Percentiles rank a stretch among this genome's conserved stretches.
Evolutionary conservation across 2,329 filamentous ascomycete genomes (phyloP).

Genomic region (Exophiala lecanii-corni): DNA sequence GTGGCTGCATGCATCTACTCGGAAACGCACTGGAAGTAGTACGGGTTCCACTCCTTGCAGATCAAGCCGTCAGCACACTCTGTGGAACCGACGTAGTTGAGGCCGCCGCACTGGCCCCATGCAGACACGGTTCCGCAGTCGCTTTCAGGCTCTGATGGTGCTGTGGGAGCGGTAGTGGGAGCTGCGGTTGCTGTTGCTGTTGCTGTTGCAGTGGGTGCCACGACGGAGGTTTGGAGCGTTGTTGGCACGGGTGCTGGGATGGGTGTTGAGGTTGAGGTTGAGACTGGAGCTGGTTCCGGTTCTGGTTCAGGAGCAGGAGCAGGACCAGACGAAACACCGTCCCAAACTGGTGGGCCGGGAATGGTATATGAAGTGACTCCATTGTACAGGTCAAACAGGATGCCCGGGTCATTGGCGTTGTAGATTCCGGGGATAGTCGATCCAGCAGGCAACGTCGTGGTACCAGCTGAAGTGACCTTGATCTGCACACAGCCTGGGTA

Average conservation of each 20-base stretch:
- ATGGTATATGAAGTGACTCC: slow-evolving; percentile 23
- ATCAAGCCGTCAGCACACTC: slow-evolving; percentile 35
- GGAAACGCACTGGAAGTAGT: slow-evolving; percentile 44
- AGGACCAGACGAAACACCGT: slow-evolving; percentile 3
- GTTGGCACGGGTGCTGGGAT: background rate
- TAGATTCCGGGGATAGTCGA: slow-evolving; percentile 29
- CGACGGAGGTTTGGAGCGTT: background rate
- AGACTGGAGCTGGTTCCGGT: background rate
- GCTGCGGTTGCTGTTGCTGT: slow-evolving; percentile 7
- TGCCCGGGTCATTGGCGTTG: slow-evolving; percentile 21
- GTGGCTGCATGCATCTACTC: no score
- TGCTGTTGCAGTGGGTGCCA: slow-evolving; percentile 1
- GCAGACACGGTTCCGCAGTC: slow-evolving; percentile 4
- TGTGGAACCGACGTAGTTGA: slow-evolving; percentile 38
- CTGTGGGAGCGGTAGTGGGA: background rate
- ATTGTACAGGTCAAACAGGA: slow-evolving; percentile 21
- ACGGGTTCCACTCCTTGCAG: slow-evolving; percentile 41
- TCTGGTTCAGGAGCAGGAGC: background rate
- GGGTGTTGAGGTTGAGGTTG: background rate
- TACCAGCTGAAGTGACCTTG: slow-evolving; percentile 25
- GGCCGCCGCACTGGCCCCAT: slow-evolving; percentile 45
- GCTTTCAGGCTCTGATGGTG: background rate
- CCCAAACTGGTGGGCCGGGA: slow-evolving; percentile 23
- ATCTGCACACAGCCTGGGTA: slow-evolving; percentile 29
- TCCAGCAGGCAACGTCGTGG: slow-evolving; percentile 17